These are phyloP conservation scores for Plasmopara halstedii DNA, from an alignment of 352 stramenopile species.

Conservation along the genomic window DNA sequence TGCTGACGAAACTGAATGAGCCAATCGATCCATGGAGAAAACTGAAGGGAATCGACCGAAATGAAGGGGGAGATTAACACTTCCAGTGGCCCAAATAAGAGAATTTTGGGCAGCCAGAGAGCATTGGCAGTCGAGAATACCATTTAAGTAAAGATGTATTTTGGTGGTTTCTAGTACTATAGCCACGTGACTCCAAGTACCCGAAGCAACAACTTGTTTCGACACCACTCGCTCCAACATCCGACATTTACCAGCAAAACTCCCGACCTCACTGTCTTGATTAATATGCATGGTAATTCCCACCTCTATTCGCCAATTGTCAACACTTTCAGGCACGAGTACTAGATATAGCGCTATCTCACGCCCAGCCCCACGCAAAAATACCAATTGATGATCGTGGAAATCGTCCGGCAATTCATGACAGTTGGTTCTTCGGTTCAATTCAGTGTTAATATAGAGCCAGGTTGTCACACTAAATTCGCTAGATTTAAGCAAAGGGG, in stretches of 20 bases:
- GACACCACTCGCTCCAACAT: slow-evolving; percentile 62
- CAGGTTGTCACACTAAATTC: slow-evolving; percentile 88
- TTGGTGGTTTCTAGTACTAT: slow-evolving; percentile 83
- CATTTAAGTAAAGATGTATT: slow-evolving; percentile 87
- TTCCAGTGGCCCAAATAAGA: slow-evolving; percentile 19
- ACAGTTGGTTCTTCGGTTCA: not conserved
- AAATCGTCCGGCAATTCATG: slow-evolving; percentile 2
- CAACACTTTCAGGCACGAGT: slow-evolving; percentile 31
- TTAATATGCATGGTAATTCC: slow-evolving; percentile 33
- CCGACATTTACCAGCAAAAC: slow-evolving; percentile 7
- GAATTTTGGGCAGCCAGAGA: slow-evolving; percentile 34
- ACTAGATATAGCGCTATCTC: slow-evolving; percentile 64
- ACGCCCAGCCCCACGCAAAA: slow-evolving; percentile 53
- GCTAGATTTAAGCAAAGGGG: slow-evolving; percentile 46
- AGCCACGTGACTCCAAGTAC: slow-evolving; percentile 80
- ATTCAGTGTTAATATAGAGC: slow-evolving; percentile 48
- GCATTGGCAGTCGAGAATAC: slow-evolving; percentile 76
- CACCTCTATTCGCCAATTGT: slow-evolving; percentile 53
- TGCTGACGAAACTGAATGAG: slow-evolving; percentile 3
- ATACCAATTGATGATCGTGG: slow-evolving; percentile 45
- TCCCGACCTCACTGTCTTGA: not conserved
- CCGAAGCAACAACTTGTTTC: slow-evolving; percentile 55
- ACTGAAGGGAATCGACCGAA: slow-evolving; percentile 32
- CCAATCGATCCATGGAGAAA: not conserved
- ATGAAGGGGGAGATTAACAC: slow-evolving; percentile 40